These are phyloP conservation scores for Sporothrix curviconia DNA, from an alignment of 2,329 filamentous ascomycete species.

Conservation along the genomic window DNA sequence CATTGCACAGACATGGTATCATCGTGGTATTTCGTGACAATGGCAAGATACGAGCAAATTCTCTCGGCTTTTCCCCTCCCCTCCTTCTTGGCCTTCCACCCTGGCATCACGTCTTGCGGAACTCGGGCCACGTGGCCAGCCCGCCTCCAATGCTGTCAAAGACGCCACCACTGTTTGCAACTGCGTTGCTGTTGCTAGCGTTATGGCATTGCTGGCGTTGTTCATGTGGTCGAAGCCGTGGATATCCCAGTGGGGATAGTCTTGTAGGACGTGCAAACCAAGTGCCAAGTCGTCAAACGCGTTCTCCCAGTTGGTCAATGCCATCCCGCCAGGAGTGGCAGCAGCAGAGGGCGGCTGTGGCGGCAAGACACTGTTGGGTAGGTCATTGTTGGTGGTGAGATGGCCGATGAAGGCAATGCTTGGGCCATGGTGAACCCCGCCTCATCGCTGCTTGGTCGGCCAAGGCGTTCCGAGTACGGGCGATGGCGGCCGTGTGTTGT, in stretches of 20 bases:
- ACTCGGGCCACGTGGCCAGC: too few species aligned
- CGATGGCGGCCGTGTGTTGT: background rate
- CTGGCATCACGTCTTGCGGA: too few species aligned
- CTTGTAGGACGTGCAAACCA: conserved; percentile 3
- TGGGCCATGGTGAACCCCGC: too few species aligned
- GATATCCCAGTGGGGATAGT: conserved; percentile 8
- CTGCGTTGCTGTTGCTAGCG: background rate
- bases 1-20: too few species aligned
- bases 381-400: background rate
- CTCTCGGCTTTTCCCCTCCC: too few species aligned
- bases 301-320: background rate
- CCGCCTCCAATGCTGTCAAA: too few species aligned
- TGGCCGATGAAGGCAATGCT: background rate
- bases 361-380: background rate
- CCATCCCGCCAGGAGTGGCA: background rate
- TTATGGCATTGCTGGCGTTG: background rate
- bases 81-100: too few species aligned
- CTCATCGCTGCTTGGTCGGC: too few species aligned
- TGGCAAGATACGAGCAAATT: too few species aligned
- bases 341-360: background rate
- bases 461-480: too few species aligned
- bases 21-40: too few species aligned
- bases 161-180: background rate
- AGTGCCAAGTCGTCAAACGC: conserved; percentile 1
- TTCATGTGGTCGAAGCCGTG: background rate